A percentile compares a stretch with the other conserved stretches of the same genome.
Evolutionary conservation across 106 monocot genomes (phyloP).

Genomic region (Acorus gramineus): DNA sequence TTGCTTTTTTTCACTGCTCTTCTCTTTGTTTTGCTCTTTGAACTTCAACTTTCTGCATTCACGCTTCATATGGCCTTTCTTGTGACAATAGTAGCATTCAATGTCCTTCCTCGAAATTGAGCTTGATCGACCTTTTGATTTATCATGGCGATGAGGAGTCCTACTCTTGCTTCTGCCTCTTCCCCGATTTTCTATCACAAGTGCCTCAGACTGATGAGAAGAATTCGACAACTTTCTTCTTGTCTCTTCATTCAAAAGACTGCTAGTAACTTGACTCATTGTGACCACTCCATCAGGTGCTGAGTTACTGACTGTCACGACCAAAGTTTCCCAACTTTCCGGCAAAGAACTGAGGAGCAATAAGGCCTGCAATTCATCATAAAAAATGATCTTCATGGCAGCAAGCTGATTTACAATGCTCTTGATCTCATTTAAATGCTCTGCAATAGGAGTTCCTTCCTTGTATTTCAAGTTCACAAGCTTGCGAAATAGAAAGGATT

Average conservation of each 20-base stretch:
- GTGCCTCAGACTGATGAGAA: not conserved
- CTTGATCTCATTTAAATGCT: conserved; percentile 5
- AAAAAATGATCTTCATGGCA: not conserved
- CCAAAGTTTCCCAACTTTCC: conserved; percentile 9
- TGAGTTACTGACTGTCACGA: conserved; percentile 4
- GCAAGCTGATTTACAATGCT: conserved; percentile 6
- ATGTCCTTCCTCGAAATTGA: not conserved
- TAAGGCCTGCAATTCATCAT: conserved; percentile 6
- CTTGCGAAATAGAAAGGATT: not conserved
- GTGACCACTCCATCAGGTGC: conserved; percentile 1
- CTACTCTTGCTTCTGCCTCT: conserved; percentile 7
- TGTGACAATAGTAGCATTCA: conserved; percentile 1
- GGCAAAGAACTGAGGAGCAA: conserved; percentile 5
- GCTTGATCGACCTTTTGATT: not conserved
- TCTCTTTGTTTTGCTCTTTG: not conserved
- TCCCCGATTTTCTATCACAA: conserved; percentile 3
- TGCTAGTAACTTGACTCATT: conserved; percentile 1
- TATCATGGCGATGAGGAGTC: not conserved
- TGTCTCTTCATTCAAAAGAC: conserved; percentile 7
- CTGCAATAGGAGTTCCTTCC: not conserved
- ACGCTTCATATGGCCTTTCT: conserved; percentile 5
- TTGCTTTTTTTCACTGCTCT: not conserved
- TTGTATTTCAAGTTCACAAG: not conserved
- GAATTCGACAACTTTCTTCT: not conserved
- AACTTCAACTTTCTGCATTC: not conserved